Conservation (phyloP, 2,329 filamentous ascomycete genomes). For the Chaetomium olivaceum region DNA sequence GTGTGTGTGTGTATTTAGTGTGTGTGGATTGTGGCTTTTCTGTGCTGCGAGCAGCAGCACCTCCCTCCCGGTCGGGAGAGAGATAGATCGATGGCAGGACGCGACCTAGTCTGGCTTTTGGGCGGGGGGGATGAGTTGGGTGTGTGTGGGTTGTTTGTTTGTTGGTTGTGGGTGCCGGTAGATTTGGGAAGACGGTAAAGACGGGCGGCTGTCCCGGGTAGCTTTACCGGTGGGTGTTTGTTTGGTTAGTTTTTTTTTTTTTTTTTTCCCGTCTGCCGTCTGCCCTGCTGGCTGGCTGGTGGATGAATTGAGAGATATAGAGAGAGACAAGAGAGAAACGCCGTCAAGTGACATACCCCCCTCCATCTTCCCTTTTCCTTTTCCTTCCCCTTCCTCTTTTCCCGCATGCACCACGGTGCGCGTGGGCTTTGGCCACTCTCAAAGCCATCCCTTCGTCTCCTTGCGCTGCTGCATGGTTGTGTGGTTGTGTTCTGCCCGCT, state of each 20-base stretch:
- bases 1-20: neutral
- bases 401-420: neutral
- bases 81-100: slow-evolving; percentile 14
- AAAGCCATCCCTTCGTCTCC: neutral
- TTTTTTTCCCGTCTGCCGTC: neutral
- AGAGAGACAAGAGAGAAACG: neutral
- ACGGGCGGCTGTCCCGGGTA: neutral
- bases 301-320: neutral
- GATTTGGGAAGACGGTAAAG: neutral
- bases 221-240: neutral
- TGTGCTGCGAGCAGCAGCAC: no score
- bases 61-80: no score
- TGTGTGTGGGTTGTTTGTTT: neutral
- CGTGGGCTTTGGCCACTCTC: neutral
- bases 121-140: neutral
- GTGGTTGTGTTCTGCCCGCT: neutral
- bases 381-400: neutral
- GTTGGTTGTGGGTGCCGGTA: neutral
- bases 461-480: neutral
- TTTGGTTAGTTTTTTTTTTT: neutral
- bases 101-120: neutral
- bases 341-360: neutral
- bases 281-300: neutral
- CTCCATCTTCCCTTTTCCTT: neutral
- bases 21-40: neutral